Evolutionary conservation across 2,329 filamentous ascomycete genomes (phyloP).

Genomic region (Aureobasidium subglaciale): DNA sequence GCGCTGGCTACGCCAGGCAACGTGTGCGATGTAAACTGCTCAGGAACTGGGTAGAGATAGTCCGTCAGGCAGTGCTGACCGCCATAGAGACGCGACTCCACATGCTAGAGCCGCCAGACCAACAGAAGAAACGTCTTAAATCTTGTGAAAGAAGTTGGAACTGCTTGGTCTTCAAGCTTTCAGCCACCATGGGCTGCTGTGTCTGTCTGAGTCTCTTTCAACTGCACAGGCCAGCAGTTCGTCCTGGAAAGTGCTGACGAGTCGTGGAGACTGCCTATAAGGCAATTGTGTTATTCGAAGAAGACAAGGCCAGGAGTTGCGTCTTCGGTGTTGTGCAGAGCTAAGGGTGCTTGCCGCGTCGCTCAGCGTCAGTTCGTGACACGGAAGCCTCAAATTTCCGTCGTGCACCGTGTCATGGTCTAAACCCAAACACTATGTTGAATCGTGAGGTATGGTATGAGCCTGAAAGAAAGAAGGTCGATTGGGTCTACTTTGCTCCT

Average conservation of each 20-base stretch:
- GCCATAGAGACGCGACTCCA: not conserved
- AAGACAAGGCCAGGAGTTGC: conserved; percentile 11
- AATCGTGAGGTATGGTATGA: not conserved
- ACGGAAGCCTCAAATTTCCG: conserved; percentile 13
- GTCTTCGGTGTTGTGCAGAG: conserved; percentile 13
- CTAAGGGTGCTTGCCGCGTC: conserved; percentile 7
- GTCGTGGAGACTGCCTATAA: conserved; percentile 1
- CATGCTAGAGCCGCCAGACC: not conserved
- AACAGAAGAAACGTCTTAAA: not conserved
- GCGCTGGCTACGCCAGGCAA: not conserved
- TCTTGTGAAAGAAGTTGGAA: not conserved
- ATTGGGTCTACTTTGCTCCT: conserved; percentile 3
- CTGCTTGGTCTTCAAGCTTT: not conserved
- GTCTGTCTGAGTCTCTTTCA: not conserved
- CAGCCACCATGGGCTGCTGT: not conserved
- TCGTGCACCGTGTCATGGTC: conserved; percentile 3
- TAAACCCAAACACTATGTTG: not conserved
- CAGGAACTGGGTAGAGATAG: not conserved
- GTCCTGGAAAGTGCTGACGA: not conserved
- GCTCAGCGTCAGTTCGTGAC: conserved; percentile 12
- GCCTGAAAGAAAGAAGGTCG: conserved; percentile 8
- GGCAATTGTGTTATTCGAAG: not conserved
- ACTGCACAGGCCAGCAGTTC: conserved; percentile 15
- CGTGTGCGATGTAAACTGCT: conserved; percentile 8
- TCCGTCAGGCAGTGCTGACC: not conserved